Evolutionary conservation across 164 flowering plant species (phyloP).

Genomic region (Sedum album): DNA sequence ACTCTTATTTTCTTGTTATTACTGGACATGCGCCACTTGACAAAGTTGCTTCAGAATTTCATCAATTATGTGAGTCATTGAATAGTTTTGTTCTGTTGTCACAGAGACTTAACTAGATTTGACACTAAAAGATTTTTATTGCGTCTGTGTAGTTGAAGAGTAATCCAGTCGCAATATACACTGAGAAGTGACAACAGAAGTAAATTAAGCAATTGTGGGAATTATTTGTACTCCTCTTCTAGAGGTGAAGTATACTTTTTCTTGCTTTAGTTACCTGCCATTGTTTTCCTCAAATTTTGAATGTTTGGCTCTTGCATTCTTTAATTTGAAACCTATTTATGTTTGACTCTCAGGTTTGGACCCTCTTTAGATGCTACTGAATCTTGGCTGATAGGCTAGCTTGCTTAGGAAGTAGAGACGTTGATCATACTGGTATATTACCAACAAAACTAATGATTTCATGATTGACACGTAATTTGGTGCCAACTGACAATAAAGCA

Average conservation of each 20-base stretch:
- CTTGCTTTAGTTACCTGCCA: background rate
- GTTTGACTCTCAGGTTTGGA: background rate
- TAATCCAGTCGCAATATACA: background rate
- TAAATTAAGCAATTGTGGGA: background rate
- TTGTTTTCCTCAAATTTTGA: background rate
- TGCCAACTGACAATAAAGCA: too few relatives aligned
- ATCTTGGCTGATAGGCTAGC: background rate
- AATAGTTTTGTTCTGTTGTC: background rate
- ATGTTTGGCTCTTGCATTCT: background rate
- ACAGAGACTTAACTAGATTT: background rate
- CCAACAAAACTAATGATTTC: too few relatives aligned
- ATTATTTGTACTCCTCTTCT: background rate
- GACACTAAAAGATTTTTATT: background rate
- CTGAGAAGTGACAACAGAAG: background rate
- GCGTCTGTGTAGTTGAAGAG: conserved; percentile 16
- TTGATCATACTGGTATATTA: background rate
- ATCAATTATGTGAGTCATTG: conserved; percentile 26
- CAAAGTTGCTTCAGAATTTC: conserved; percentile 22
- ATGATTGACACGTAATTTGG: too few relatives aligned
- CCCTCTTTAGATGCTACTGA: background rate
- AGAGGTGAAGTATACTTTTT: background rate
- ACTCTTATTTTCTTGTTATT: conserved; percentile 1
- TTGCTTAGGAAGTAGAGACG: background rate
- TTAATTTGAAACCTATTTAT: background rate
- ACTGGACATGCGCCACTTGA: conserved; percentile 28